Conservation (phyloP, 305 asterid species). For the Fraxinus latifolia region DNA sequence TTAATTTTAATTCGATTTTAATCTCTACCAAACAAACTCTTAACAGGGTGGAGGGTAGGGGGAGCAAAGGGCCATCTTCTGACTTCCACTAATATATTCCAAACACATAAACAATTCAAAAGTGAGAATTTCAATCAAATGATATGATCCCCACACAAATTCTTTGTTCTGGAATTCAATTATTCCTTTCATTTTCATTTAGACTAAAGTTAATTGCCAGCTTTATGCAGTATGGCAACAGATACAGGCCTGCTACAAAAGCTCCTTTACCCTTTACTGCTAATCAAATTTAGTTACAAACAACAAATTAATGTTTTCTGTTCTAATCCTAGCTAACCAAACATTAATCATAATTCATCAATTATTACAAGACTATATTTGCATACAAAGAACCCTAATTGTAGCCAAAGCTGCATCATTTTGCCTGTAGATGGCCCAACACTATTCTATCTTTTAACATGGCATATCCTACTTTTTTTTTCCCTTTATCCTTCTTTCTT, state of each 20-base stretch:
- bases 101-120: slow-evolving; percentile 71
- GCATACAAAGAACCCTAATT: slow-evolving; percentile 32
- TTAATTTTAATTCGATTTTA: too few species aligned
- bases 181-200: slow-evolving; percentile 50
- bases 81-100: slow-evolving; percentile 87
- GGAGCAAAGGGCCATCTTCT: slow-evolving; percentile 49
- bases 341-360: slow-evolving; percentile 47
- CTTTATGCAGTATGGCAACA: slow-evolving; percentile 34
- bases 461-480: slow-evolving; percentile 18
- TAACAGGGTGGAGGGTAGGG: not conserved
- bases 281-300: slow-evolving; percentile 29
- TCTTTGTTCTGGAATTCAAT: slow-evolving; percentile 56
- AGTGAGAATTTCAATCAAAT: slow-evolving; percentile 67
- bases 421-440: slow-evolving; percentile 35
- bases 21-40: too few species aligned
- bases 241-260: slow-evolving; percentile 28
- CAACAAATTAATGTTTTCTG: slow-evolving; percentile 28
- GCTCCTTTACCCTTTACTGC: slow-evolving; percentile 28
- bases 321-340: slow-evolving; percentile 22
- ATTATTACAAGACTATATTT: slow-evolving; percentile 52
- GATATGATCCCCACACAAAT: slow-evolving; percentile 46
- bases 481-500: slow-evolving; percentile 17
- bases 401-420: slow-evolving; percentile 42
- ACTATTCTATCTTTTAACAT: slow-evolving; percentile 15
- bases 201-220: slow-evolving; percentile 46